Evolutionary conservation across 805 yeast genomes (phyloP), one percentile per base, ranked within the genome.

Genomic region (Candida broadrunensis): DNA sequence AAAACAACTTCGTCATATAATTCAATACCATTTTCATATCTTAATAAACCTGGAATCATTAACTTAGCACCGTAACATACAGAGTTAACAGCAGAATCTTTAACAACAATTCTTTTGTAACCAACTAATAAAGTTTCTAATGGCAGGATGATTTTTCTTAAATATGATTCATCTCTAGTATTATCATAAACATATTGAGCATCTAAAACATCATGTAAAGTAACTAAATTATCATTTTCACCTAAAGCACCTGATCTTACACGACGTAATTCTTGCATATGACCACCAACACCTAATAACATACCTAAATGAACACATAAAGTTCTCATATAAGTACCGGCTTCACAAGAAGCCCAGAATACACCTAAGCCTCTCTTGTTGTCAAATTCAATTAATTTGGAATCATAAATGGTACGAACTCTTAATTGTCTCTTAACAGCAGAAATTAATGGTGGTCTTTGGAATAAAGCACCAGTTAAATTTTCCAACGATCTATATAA

Each of bases 311-410:
- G 99, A 43, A 93, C 99, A 84, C 99, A 93, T 56, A 93, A 75
- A 37, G 99, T 93, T 80, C 99, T 86, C 97, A 93, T 93, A 73
- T 93, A 93, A 46, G 99, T 93, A 72, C 99, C 99, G 47, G 99
- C 99, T 76, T 93, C 99, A 79, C 99, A 93, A 32, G 96, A 86
- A 45, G 98, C 99, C 99, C 99, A 93, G 75, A 93, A 93, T 26
- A 93, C 98, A 73, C 96, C 96, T 48, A 93, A 77, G 56, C 93
- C 91, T 70, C 98, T 85, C 72, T 93, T 90, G 70, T 89, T 86
- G 72, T 90, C 99, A 60, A 93, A 93, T 72, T 93, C 99, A 58
- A 93, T 81, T 63, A 93, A 77, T 51, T 91, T 89, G 48, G 97
- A 87, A 63, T 93, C 98, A 69, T 93, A 93, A 62, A 93, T 90